A percentile compares a stretch with the other conserved stretches of the same genome.
phyloP scores from a whole-genome alignment of 2,329 filamentous ascomycete genomes.

The Penicillium olsonii region DNA sequence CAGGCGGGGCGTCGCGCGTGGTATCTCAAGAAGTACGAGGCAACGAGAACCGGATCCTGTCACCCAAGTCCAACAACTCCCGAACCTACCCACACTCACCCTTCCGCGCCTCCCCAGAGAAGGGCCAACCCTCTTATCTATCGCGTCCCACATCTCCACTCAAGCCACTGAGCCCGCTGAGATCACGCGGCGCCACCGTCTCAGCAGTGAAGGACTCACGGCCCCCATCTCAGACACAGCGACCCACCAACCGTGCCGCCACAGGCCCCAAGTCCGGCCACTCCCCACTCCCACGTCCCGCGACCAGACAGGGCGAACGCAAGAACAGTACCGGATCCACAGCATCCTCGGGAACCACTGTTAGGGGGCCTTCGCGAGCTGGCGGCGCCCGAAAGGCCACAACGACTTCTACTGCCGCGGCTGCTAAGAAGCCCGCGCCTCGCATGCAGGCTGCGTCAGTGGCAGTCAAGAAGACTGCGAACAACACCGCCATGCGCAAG shows the following conservation, averaged over 20 bases:
- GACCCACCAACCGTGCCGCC: conserved; percentile 32
- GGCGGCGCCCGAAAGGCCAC: conserved; percentile 34
- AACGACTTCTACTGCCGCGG: conserved; percentile 25
- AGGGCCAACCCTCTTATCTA: conserved; percentile 54
- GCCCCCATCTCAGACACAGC: conserved; percentile 31
- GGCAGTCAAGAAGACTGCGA: conserved; percentile 37
- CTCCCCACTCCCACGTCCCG: conserved; percentile 36
- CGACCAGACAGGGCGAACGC: conserved; percentile 43
- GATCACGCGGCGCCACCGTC: conserved; percentile 29
- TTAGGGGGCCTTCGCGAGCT: conserved; percentile 34
- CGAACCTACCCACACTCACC: conserved; percentile 64
- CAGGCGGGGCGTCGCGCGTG: conserved; percentile 41
- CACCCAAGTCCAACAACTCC: conserved; percentile 80
- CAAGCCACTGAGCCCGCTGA: conserved; percentile 54
- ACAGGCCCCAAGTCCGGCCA: conserved; percentile 30
- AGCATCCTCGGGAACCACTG: conserved; percentile 41
- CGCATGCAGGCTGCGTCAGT: conserved; percentile 36
- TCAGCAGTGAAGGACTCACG: conserved; percentile 29
- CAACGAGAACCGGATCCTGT: conserved; percentile 65
- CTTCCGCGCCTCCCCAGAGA: conserved; percentile 46
- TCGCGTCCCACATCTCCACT: conserved; percentile 63
- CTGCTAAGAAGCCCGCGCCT: conserved; percentile 33
- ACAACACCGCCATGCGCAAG: conserved; percentile 34
- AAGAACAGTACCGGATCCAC: conserved; percentile 41
- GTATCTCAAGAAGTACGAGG: conserved; percentile 46